A percentile compares a stretch with the other conserved stretches of the same genome.
Conservation (phyloP, 2,329 filamentous ascomycete species). For the Pseudogymnoascus pannorum region DNA sequence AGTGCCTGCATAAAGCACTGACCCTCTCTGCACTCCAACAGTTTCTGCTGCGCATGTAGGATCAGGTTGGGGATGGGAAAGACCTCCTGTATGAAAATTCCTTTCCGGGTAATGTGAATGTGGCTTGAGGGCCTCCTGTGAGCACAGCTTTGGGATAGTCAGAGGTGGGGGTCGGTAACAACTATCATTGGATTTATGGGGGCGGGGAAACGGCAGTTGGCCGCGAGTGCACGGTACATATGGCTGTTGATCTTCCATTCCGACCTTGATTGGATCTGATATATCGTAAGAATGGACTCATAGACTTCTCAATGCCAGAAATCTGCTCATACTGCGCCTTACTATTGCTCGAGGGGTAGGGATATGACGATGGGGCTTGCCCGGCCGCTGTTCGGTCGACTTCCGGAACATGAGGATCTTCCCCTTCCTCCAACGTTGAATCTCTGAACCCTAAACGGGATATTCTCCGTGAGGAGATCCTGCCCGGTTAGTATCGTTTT, state of each 20-base stretch:
- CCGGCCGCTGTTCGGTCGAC: not conserved
- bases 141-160: not conserved
- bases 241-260: not conserved
- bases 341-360: not conserved
- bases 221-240: not conserved
- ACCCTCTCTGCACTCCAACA: not conserved
- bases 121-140: not conserved
- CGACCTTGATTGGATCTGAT: not conserved
- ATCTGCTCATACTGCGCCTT: not conserved
- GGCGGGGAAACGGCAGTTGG: constrained; percentile 2
- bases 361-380: not conserved
- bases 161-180: not conserved
- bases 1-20: not conserved
- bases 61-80: not conserved
- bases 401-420: not conserved
- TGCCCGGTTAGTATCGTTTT: not conserved
- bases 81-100: not conserved
- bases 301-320: not conserved
- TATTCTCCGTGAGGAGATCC: not conserved
- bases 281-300: not conserved
- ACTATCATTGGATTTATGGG: not conserved
- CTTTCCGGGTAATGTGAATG: not conserved
- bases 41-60: not conserved
- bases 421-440: not conserved
- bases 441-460: not conserved